Conservation (phyloP, 495 filamentous ascomycete genomes). For the Penicillium manginii region DNA sequence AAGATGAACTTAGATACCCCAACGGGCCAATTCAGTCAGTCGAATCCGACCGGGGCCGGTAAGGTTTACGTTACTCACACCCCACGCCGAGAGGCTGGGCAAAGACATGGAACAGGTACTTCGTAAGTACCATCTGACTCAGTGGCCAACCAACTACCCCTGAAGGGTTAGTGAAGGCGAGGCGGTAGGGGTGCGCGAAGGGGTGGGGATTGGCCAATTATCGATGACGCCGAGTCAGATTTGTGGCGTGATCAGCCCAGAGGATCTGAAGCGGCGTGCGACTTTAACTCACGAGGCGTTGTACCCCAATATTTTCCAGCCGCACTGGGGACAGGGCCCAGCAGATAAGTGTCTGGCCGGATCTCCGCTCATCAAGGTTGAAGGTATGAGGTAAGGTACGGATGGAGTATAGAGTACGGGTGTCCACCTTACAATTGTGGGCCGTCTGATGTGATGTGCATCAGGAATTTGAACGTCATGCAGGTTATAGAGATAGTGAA, state of each 20-base stretch:
- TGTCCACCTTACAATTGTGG: no score
- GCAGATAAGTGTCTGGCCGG: neutral
- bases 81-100: neutral
- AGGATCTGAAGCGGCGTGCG: constrained; percentile 2
- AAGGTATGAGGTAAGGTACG: neutral
- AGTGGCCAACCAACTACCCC: neutral
- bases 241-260: neutral
- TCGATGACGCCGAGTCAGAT: neutral
- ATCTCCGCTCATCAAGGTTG: constrained; percentile 3
- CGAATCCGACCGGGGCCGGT: neutral
- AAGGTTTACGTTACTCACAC: neutral
- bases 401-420: no score
- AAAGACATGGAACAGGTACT: neutral
- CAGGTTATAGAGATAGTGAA: no score
- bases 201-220: neutral
- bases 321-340: neutral
- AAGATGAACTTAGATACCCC: neutral
- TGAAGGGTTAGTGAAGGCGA: neutral
- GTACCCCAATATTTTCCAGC: neutral
- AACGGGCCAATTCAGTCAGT: neutral
- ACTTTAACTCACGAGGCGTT: neutral
- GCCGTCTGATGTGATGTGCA: no score
- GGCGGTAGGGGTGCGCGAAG: neutral
- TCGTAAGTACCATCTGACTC: no score
- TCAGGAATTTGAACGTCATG: no score